Conservation (phyloP, 257 asterid genomes). For the Asclepias syriaca region DNA sequence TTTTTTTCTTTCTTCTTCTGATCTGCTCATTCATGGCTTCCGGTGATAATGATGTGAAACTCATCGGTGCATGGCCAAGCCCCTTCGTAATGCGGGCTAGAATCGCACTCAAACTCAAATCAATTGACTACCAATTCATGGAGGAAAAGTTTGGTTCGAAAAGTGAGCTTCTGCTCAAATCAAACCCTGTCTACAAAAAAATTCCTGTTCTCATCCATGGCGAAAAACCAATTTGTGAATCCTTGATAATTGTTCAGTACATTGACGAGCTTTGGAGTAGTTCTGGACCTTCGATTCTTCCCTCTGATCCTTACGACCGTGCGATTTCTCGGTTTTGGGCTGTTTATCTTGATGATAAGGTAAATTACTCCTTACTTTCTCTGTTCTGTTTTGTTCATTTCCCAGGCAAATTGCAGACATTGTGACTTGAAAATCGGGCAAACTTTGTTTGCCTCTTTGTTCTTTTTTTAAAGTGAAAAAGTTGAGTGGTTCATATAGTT, state of each 20-base stretch:
- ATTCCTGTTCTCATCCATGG: constrained; percentile 23
- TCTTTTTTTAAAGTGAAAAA: no score
- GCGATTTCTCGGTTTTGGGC: constrained; percentile 32
- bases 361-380: not conserved
- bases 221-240: constrained; percentile 22
- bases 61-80: constrained; percentile 26
- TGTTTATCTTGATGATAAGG: constrained; percentile 27
- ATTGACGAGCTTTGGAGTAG: constrained; percentile 27
- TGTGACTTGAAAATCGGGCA: no score
- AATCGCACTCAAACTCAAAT: constrained; percentile 25
- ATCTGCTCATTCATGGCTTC: constrained; percentile 17
- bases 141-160: constrained; percentile 10
- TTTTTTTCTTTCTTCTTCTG: not conserved
- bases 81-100: constrained; percentile 20
- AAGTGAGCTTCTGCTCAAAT: constrained; percentile 23
- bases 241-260: constrained; percentile 24
- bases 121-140: constrained; percentile 17
- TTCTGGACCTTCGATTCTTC: constrained; percentile 20
- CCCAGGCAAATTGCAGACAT: not conserved
- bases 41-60: constrained; percentile 13
- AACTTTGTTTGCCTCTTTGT: no score
- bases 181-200: constrained; percentile 25
- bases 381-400: not conserved
- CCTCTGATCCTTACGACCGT: constrained; percentile 24
- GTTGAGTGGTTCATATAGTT: no score